Base-by-base conservation (phyloP, 2,329 filamentous ascomycete genomes). In the Cercospora sp. region DNA sequence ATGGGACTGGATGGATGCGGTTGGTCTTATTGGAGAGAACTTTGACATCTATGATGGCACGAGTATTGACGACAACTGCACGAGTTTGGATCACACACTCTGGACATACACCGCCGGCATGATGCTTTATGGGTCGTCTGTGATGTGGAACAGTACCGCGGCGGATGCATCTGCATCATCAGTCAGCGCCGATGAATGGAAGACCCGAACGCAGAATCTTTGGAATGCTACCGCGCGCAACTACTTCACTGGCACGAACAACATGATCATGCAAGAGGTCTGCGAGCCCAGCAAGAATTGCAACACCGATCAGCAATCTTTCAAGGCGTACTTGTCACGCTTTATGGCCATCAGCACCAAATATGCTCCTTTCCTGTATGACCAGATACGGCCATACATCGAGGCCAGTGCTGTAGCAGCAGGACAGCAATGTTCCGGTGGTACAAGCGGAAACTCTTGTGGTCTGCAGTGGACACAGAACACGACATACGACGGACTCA, bases 1-100 rank as follows among this genome's bases (percentile, higher is more conserved):
- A 28, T 81, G 75, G 74, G 70, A 78, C 16, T 81, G 80, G 80
- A 74, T 76, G 59, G 61, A 70, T 12, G 78, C 79, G 1, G 79
- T 88, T 6, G 85, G 86, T 16, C 81, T 92, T 66, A 85, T 92
- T 70, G 85, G 86, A 69, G 61, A 83, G 85, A 69, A 74, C 10
- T 83, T 79, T 74, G 78, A 82, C 69, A 81, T 82, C 75, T 84
- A 77, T 69, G 83, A 85, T 66, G 83, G 83, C 66, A 80, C 81
- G 37, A 80, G 81, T 61, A 81, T 83, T 67, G 77, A 66, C 13
- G 73, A 83, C 62, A 84, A 84, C 70, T 85, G 83, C 73, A 79
- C 79, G 5, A 69, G 77, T 21, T 69, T 84, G 70, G 82, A 84
- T 71, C 79, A 81, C 63, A 82, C 83, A 43, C 81, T 83, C 58